These are phyloP conservation scores for Pseudogymnoascus sp. DNA, from an alignment of 2,329 filamentous ascomycete genomes.

Conservation along the genomic window DNA sequence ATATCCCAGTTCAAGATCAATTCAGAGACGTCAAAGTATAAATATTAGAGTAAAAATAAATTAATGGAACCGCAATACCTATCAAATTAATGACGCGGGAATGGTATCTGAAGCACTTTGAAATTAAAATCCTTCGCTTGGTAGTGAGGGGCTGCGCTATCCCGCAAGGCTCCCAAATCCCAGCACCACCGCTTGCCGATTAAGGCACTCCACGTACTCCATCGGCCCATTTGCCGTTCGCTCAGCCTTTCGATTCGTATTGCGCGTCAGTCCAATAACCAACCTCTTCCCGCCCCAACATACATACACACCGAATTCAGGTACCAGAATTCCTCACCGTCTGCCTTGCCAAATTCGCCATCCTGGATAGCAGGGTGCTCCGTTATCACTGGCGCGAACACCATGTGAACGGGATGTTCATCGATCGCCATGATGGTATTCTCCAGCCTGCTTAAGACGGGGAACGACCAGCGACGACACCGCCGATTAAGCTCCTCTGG, in stretches of 20 bases:
- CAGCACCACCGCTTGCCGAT: neutral
- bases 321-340: neutral
- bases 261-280: neutral
- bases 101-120: neutral
- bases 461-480: conserved; percentile 28
- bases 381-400: neutral
- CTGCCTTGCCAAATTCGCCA: neutral
- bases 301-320: neutral
- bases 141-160: neutral
- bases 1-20: neutral
- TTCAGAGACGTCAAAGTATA: neutral
- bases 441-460: conserved; percentile 38
- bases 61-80: neutral
- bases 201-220: neutral
- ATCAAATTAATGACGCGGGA: neutral
- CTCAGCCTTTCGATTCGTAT: conserved; percentile 2
- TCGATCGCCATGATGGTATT: conserved; percentile 41
- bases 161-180: conserved; percentile 6
- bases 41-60: neutral
- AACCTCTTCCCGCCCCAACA: neutral
- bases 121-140: neutral
- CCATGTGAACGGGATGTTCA: conserved; percentile 16
- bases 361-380: neutral
- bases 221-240: neutral
- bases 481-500: conserved; percentile 21